Evolutionary conservation across 2,329 filamentous ascomycete species (phyloP), one percentile per base, ranked within the genome.

Genomic region (Arthrobotrys entomopaga): DNA sequence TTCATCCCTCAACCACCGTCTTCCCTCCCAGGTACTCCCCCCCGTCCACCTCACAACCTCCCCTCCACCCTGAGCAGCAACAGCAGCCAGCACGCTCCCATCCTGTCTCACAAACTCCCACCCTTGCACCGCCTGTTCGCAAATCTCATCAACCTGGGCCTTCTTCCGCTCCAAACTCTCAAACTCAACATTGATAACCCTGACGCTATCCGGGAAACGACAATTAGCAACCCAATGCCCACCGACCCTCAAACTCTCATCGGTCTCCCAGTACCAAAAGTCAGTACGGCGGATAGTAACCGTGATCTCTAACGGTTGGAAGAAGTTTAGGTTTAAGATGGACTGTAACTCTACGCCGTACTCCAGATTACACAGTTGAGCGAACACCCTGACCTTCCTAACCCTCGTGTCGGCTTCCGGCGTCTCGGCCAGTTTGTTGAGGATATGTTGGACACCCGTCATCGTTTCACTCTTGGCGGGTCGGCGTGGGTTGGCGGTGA

Each of bases 281-380:
- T 86, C 84, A 1, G 84, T 81, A 67, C 86, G 84, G 0, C 84
- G 82, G 6, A 86, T 81, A 0, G 84, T 86, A 10, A 86, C 77
- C 0, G 81, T 83, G 0, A 86, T 58, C 1, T 71, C 77, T 0
- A 78, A 79, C 0, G 83, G 83, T 5, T 77, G 69, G 34, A 85
- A 80, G 11, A 78, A 63, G 0, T 72, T 76, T 48, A 78, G 78
- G 0, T 20, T 15, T 0, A 84, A 75, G 0, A 84, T 58, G 0
- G 19, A 0, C 5, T 75, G 34, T 0, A 84, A 67, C 0, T 34
- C 4, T 6, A 1, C 19, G 0, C 80, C 79, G 0, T 74, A 43
- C 57, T 84, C 81, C 3, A 85, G 77, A 20, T 61, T 77, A 59
- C 78, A 84, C 78, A 84, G 81, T 56, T 84, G 83, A 2, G 83